A percentile compares a stretch with the other conserved stretches of the same genome.
phyloP scores from a whole-genome alignment of 441 rosid species.

The Pelargonium citronellum region DNA sequence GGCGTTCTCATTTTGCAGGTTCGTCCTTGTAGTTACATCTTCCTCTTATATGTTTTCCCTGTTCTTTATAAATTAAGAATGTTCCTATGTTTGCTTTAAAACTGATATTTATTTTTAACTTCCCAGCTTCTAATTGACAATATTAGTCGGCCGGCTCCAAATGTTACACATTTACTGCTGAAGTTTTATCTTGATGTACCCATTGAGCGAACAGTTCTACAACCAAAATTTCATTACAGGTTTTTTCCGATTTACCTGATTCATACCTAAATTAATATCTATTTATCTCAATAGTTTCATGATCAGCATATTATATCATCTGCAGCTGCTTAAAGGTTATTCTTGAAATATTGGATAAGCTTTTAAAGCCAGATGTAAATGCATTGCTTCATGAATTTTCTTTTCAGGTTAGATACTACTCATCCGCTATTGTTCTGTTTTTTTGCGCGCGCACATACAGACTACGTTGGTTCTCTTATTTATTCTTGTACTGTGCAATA shows the following conservation, averaged over 20 bases:
- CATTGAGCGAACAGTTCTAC: conserved; percentile 74
- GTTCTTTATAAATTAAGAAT: not conserved
- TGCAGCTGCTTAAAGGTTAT: conserved; percentile 91
- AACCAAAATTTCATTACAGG: conserved; percentile 97
- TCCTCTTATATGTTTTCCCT: conserved; percentile 8
- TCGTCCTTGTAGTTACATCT: conserved; percentile 21
- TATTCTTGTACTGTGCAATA: not conserved
- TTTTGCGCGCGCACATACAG: not conserved
- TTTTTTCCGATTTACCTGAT: conserved; percentile 23
- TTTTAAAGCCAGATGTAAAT: conserved; percentile 70
- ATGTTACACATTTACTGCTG: conserved; percentile 80
- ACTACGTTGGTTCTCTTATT: not conserved
- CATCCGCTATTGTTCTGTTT: not conserved
- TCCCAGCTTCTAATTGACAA: conserved; percentile 83
- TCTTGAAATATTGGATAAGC: conserved; percentile 81
- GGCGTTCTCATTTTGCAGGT: conserved; percentile 94
- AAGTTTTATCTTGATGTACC: conserved; percentile 79
- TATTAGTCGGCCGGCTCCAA: conserved; percentile 86
- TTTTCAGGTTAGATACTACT: conserved; percentile 60
- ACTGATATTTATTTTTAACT: conserved; percentile 6
- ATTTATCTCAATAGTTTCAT: conserved; percentile 6
- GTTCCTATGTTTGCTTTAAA: not conserved
- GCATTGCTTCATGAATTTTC: conserved; percentile 84
- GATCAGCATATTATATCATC: conserved; percentile 14
- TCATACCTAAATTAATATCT: not conserved